phyloP scores from a whole-genome alignment of 1,284 basidiomycete genomes.

The Sanghuangporus sanghuang region DNA sequence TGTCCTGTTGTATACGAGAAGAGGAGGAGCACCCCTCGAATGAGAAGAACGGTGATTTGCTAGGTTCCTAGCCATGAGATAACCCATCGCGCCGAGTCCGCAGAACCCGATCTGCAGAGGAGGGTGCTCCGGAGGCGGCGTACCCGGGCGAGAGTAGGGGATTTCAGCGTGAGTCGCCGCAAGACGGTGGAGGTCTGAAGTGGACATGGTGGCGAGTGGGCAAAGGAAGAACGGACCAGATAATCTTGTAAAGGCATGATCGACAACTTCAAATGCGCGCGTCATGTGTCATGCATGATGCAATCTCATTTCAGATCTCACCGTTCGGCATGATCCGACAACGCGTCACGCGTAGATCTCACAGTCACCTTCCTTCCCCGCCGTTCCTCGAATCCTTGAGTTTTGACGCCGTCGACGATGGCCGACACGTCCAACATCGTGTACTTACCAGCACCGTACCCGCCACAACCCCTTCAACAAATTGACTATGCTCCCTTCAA shows the following conservation, averaged over 20 bases:
- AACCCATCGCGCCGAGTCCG: conserved; percentile 69
- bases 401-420: neutral
- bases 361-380: neutral
- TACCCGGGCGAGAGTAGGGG: conserved; percentile 57
- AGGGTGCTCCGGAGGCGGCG: conserved; percentile 34
- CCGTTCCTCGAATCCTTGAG: no score
- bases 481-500: conserved; percentile 12
- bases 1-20: conserved; percentile 68
- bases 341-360: neutral
- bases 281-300: no score
- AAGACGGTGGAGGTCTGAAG: conserved; percentile 7
- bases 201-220: neutral
- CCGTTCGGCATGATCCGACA: neutral
- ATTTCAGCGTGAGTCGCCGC: conserved; percentile 24
- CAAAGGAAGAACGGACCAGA: neutral
- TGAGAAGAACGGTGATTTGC: conserved; percentile 44
- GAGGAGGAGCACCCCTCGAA: conserved; percentile 34
- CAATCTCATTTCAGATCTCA: neutral
- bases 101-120: conserved; percentile 51
- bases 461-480: conserved; percentile 19
- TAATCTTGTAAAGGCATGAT: neutral
- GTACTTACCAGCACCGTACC: conserved; percentile 23
- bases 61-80: conserved; percentile 71
- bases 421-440: conserved; percentile 23
- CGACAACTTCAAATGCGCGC: neutral